Evolutionary conservation across 495 filamentous ascomycete genomes (phyloP), one percentile per base, ranked within the genome.

Genomic region (Pyrenula aspistea): DNA sequence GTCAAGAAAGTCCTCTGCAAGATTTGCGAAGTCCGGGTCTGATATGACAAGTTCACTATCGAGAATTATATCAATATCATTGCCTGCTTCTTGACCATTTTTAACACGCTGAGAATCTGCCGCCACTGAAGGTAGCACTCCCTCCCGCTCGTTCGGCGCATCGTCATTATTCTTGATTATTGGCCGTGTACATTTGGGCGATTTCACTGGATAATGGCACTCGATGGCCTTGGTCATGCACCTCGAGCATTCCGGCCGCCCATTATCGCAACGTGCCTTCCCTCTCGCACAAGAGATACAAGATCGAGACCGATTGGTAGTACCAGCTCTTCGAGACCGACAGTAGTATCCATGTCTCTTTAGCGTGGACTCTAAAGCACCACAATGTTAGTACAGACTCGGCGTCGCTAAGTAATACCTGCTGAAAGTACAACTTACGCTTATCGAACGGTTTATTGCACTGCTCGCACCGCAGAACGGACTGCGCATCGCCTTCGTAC

Each of bases 311-410:
- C 68, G 66, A 57, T 55, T 56, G 25, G 55, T 56, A 58, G 24
- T 62, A n/a, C 54, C 61, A 56, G 11, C 54, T 54, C 53, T 54
- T 65, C 69, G 66, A 66, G 71, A 72, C 50, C 71, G 69, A 60
- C 73, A 76, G 54, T 76, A 76, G 61, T 76, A 76, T 56, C 68
- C 67, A 70, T 76, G 71, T 66, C 73, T 71, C 59, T 76, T 76
- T 57, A 76, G 57, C 47, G 71, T 69, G 47, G 71, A 65, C 55
- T 73, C 71, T 74, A 36, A 21, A 59, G 58, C 11, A 24, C 2
- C 15, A 42, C 15, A 22, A 51, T 12, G 52, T 63, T 61, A 69
- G 60, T 59, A 56, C 47, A 53, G 25, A 36, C 19, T 66, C 53
- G 60, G 56, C 20, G 49, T 53, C 19, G 15, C 31, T 8, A 42